Conservation (phyloP, 306 rosid genomes). For the Dalbergia oliveri region DNA sequence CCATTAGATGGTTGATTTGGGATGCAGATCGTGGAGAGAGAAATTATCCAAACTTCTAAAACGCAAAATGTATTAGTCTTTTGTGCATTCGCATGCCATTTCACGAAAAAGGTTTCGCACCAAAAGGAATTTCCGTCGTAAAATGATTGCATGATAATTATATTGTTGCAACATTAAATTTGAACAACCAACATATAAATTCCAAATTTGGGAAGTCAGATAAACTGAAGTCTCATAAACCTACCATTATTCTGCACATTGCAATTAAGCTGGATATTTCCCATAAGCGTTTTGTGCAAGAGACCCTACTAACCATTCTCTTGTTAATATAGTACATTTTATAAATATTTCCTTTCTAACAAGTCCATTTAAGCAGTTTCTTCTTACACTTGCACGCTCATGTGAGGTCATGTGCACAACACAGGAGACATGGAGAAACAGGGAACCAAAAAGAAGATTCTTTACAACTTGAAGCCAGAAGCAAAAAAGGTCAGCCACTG, state of each 20-base stretch:
- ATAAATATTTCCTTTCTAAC: background rate
- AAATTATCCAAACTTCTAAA: no score
- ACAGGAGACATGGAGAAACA: background rate
- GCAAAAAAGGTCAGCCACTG: background rate
- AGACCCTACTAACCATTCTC: background rate
- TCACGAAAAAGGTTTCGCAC: no score
- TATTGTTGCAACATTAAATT: background rate
- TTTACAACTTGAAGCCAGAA: slow-evolving; percentile 16
- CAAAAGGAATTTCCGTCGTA: no score
- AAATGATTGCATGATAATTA: background rate
- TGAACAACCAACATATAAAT: background rate
- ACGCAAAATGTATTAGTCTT: no score
- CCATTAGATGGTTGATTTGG: no score
- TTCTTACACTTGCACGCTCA: background rate
- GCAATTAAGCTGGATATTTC: background rate
- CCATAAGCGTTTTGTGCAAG: slow-evolving; percentile 6
- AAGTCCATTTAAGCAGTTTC: background rate
- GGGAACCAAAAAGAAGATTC: slow-evolving; percentile 14
- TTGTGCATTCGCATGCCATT: no score
- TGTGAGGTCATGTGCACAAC: background rate
- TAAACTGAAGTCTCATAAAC: background rate
- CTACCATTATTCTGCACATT: background rate
- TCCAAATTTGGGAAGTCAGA: background rate
- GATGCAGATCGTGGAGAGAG: no score
- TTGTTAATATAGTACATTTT: background rate